These are phyloP conservation scores for Laetiporus sulphureus DNA, from an alignment of 1,284 basidiomycete genomes.

Conservation along the genomic window DNA sequence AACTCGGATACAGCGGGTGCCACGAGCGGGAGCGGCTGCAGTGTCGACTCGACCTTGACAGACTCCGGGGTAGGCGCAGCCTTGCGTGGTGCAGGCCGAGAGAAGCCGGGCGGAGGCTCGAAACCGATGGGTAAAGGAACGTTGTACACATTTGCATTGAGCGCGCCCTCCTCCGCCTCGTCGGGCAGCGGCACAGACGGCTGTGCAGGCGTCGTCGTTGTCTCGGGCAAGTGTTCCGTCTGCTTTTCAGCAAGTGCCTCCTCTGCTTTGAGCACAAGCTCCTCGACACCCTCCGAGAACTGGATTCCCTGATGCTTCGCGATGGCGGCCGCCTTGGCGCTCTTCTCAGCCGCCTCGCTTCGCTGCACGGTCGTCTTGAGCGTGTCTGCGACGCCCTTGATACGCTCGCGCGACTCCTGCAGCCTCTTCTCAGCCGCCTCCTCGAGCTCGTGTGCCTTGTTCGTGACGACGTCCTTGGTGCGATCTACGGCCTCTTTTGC, in stretches of 20 bases:
- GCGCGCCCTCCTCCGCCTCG: slow-evolving; percentile 11
- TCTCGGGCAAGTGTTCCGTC: slow-evolving; percentile 24
- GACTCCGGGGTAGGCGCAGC: slow-evolving; percentile 27
- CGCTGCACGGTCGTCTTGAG: slow-evolving; percentile 47
- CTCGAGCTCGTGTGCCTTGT: slow-evolving; percentile 22
- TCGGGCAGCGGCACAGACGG: slow-evolving; percentile 20
- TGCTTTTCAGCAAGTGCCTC: slow-evolving; percentile 48
- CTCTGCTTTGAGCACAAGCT: slow-evolving; percentile 65
- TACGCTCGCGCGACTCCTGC: slow-evolving; percentile 39
- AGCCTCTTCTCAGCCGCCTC: slow-evolving; percentile 29
- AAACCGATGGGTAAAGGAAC: slow-evolving; percentile 83
- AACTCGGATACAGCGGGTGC: slow-evolving; percentile 78
- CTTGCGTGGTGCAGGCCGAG: slow-evolving; percentile 46
- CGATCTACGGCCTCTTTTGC: slow-evolving; percentile 32
- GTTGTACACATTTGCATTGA: slow-evolving; percentile 51
- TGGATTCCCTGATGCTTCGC: slow-evolving; percentile 44
- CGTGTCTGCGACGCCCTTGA: slow-evolving; percentile 37
- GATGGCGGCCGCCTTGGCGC: slow-evolving; percentile 35
- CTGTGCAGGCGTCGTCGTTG: slow-evolving; percentile 28
- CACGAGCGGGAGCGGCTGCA: slow-evolving; percentile 63
- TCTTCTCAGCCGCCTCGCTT: slow-evolving; percentile 30
- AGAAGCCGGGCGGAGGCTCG: slow-evolving; percentile 86
- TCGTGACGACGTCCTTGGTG: slow-evolving; percentile 26
- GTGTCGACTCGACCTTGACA: slow-evolving; percentile 21
- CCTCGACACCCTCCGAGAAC: slow-evolving; percentile 56